Evolutionary conservation across 768 basidiomycete genomes (phyloP).

Genomic region (Naganishia friedmannii): DNA sequence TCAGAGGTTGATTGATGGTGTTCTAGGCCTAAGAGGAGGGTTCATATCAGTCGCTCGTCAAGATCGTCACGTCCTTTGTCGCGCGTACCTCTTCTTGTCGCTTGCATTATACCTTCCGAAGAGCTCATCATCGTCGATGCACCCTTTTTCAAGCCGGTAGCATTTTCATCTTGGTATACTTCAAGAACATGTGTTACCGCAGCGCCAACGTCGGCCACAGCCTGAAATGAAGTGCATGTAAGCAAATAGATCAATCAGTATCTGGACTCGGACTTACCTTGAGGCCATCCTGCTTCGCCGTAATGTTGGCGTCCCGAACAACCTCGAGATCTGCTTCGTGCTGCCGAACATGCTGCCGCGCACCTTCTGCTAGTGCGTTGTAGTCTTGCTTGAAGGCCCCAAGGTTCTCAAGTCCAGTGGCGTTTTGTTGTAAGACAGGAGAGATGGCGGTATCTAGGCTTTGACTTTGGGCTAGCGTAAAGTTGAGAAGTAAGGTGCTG

Average conservation of each 20-base stretch:
- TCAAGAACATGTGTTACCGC: background rate
- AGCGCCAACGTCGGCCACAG: background rate
- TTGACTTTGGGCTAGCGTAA: constrained; percentile 66
- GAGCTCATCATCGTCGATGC: background rate
- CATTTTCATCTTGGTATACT: background rate
- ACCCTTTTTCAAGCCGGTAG: background rate
- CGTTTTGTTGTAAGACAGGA: constrained; percentile 61
- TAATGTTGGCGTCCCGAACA: background rate
- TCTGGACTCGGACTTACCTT: constrained; percentile 11
- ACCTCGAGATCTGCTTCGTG: constrained; percentile 35
- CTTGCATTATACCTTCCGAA: background rate
- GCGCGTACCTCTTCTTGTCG: background rate
- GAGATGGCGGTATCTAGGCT: constrained; percentile 63
- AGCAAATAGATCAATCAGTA: background rate
- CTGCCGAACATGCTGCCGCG: constrained; percentile 28
- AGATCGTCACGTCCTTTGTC: background rate
- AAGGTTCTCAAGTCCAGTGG: constrained; percentile 59
- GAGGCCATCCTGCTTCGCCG: constrained; percentile 7
- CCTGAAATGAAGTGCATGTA: background rate
- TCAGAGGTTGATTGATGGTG: constrained; percentile 9
- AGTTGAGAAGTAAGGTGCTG: constrained; percentile 68
- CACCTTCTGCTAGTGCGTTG: constrained; percentile 25
- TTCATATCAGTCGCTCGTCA: background rate
- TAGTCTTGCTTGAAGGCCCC: constrained; percentile 55
- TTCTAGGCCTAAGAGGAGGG: background rate